Conservation (phyloP, 2,329 filamentous ascomycete species). For the Colletotrichum tanaceti region DNA sequence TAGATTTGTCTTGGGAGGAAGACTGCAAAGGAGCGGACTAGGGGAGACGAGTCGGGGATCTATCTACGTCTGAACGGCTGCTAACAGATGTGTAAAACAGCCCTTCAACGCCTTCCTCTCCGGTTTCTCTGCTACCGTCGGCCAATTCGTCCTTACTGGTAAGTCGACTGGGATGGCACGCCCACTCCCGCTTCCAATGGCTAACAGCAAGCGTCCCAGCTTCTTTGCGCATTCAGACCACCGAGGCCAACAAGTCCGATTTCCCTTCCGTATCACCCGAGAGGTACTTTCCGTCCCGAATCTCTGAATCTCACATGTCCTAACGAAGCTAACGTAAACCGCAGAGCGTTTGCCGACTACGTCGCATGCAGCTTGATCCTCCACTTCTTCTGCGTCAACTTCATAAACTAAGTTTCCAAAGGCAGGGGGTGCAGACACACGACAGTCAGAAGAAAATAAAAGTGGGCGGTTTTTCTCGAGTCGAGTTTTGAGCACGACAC, state of each 20-base stretch:
- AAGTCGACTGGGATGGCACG: conserved; percentile 51
- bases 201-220: conserved; percentile 53
- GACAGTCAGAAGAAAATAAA: background rate
- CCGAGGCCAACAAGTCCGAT: conserved; percentile 81
- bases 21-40: background rate
- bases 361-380: conserved; percentile 93
- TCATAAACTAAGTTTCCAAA: conserved; percentile 81
- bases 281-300: conserved; percentile 64
- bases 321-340: conserved; percentile 39
- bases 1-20: background rate
- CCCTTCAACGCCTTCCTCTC: conserved; percentile 99
- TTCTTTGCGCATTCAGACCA: conserved; percentile 91
- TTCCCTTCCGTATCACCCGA: conserved; percentile 83
- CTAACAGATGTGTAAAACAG: conserved; percentile 60
- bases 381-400: conserved; percentile 99
- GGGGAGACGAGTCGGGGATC: conserved; percentile 2
- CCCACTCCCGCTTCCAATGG: background rate
- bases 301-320: background rate
- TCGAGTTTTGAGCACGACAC: background rate
- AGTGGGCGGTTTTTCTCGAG: background rate
- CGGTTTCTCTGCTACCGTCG: conserved; percentile 93
- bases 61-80: conserved; percentile 31
- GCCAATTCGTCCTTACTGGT: conserved; percentile 96
- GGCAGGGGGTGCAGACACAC: conserved; percentile 14
- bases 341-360: conserved; percentile 94